A percentile compares a stretch with the other conserved stretches of the same genome.
Conservation (phyloP, 2,329 filamentous ascomycete genomes). For the Curvularia verruculosa region DNA sequence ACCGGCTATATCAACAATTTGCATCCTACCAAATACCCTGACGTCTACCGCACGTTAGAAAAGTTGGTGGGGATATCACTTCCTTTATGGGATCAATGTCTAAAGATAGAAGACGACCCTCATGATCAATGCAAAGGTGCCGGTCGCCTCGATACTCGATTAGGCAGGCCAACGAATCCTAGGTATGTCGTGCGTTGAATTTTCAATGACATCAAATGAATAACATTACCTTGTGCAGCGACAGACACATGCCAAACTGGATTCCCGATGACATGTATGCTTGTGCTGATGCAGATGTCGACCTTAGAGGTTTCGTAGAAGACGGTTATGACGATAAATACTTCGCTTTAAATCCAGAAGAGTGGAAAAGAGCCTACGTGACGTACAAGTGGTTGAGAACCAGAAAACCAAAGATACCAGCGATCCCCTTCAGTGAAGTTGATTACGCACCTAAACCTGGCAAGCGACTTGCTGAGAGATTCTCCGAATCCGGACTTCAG, state of each 20-base stretch:
- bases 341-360: background rate
- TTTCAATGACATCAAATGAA: background rate
- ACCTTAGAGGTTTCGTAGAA: background rate
- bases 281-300: slow-evolving; percentile 3
- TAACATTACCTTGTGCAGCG: slow-evolving; percentile 10
- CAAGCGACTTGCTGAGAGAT: slow-evolving; percentile 21
- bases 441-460: slow-evolving; percentile 20
- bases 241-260: slow-evolving; percentile 24
- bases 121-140: slow-evolving; percentile 11
- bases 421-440: slow-evolving; percentile 19
- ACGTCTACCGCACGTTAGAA: slow-evolving; percentile 30
- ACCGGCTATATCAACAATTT: slow-evolving; percentile 62
- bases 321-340: background rate
- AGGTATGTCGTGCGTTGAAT: background rate
- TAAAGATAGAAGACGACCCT: slow-evolving; percentile 4
- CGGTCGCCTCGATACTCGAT: slow-evolving; percentile 19
- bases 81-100: slow-evolving; percentile 34
- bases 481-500: slow-evolving; percentile 53
- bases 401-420: slow-evolving; percentile 24
- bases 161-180: slow-evolving; percentile 3
- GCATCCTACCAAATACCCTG: slow-evolving; percentile 49
- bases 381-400: slow-evolving; percentile 26
- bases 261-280: slow-evolving; percentile 14
- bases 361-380: background rate
- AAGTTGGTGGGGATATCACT: slow-evolving; percentile 26